Base-by-base conservation (phyloP, 345 rosid species). In the Ceriops tagal region DNA sequence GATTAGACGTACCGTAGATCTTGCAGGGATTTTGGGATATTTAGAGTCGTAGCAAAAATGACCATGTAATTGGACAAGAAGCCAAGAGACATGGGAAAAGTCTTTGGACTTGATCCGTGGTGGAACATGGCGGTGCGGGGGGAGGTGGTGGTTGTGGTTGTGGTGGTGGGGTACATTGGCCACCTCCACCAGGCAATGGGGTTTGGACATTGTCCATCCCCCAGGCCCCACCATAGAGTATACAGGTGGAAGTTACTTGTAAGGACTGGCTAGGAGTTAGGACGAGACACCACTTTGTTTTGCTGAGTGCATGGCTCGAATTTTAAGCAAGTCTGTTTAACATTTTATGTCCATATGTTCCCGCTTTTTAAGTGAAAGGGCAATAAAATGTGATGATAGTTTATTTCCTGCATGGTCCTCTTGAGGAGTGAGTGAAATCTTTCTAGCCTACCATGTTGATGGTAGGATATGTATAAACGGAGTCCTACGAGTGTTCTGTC, bases 211-310 rank as follows among this genome's bases (percentile, higher is more conserved):
- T 74, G 78, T 71, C 78, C 68, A 46, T 18, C 18, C 49, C 0
- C 49, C 49, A 0, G 13, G 49, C 49, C 49, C 78, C 53, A 19
- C 20, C 68, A 58, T 13, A 30, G 15, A 56, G 9, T 3, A 24
- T 0, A 24, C 1, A 5, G 28, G 28, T 56, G 3, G 28, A 56
- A n/a, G 11, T 56, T 56, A 24, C 18, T 8, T 5, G 26, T 8
- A 22, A 24, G 28, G 28, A 56, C 59, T 56, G 26, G 5, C 59
- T 10, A 24, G 15, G 18, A 21, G 49, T 26, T 59, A 53, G 6
- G 67, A 65, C 26, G 64, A n/a, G 70, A 69, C 78, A 51, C 8
- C 78, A 75, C 74, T 70, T 61, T 43, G 37, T 11, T 55, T 32
- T 60, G 71, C 43, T 60, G 52, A 32, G 53, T 5, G 22, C 30